phyloP scores from a whole-genome alignment of 1,139 yeast species.

The Taphrina pruni region DNA sequence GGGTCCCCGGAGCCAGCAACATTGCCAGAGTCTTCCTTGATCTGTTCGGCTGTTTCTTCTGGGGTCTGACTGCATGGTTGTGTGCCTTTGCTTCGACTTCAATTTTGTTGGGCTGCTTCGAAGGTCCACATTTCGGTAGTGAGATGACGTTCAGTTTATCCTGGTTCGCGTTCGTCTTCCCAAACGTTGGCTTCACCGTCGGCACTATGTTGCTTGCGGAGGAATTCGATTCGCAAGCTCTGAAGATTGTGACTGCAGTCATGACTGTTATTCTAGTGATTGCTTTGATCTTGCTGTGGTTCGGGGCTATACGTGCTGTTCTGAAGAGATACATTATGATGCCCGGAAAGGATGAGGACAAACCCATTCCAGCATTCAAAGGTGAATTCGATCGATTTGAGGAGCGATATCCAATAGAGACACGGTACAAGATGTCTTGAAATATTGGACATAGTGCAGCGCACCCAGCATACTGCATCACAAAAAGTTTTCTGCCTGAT shows the following conservation, averaged over 20 bases:
- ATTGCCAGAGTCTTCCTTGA: slow-evolving; percentile 18
- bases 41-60: slow-evolving; percentile 31
- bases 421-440: slow-evolving; percentile 8
- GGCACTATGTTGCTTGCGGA: slow-evolving; percentile 33
- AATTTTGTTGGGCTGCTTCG: slow-evolving; percentile 24
- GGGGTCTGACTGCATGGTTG: slow-evolving; percentile 40
- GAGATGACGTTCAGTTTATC: slow-evolving; percentile 21
- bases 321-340: slow-evolving; percentile 23
- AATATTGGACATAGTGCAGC: background rate
- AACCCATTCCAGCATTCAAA: slow-evolving; percentile 8
- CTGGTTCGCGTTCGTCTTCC: slow-evolving; percentile 41
- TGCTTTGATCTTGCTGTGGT: slow-evolving; percentile 21
- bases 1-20: background rate
- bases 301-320: slow-evolving; percentile 27
- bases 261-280: slow-evolving; percentile 21
- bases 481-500: background rate
- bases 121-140: slow-evolving; percentile 18
- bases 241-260: slow-evolving; percentile 32
- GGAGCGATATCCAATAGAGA: slow-evolving; percentile 14
- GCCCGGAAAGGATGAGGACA: slow-evolving; percentile 40
- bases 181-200: slow-evolving; percentile 37
- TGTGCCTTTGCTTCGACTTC: slow-evolving; percentile 16
- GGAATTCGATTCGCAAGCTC: slow-evolving; percentile 30
- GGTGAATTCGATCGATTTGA: slow-evolving; percentile 19
- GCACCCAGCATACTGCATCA: background rate